Evolutionary conservation across 192 early-diverging fungal species (phyloP).

Genomic region (Coemansia sp.): DNA sequence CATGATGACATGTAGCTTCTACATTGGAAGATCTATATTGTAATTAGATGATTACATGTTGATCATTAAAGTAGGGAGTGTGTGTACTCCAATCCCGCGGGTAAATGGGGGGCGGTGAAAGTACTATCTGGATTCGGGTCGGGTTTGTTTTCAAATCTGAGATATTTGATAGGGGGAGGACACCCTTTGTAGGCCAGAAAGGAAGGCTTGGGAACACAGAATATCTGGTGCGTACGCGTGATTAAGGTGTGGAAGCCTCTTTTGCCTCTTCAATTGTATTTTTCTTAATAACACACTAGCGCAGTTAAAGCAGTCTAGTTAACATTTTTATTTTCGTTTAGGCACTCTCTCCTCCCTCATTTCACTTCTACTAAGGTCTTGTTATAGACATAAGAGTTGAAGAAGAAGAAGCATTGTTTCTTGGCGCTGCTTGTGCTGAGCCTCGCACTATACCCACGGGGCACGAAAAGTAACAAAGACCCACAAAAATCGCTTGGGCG

Average conservation of each 20-base stretch:
- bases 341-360: neutral
- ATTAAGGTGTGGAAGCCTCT: neutral
- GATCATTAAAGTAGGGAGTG: neutral
- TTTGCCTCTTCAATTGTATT: neutral
- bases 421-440: neutral
- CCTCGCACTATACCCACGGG: neutral
- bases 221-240: neutral
- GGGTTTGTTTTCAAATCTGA: no score
- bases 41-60: neutral
- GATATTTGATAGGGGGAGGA: neutral
- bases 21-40: neutral
- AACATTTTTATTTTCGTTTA: neutral
- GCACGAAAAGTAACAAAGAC: neutral
- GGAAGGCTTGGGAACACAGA: neutral
- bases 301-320: neutral
- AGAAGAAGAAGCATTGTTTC: neutral
- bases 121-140: no score
- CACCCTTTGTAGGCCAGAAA: constrained; percentile 6
- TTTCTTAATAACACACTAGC: neutral
- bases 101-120: neutral
- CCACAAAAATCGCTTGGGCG: neutral
- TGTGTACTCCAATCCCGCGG: neutral
- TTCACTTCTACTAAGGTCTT: neutral
- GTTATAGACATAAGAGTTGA: neutral
- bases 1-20: neutral